Evolutionary conservation across 208 protist species (phyloP).

Genomic region (Angomonas ambiguus): DNA sequence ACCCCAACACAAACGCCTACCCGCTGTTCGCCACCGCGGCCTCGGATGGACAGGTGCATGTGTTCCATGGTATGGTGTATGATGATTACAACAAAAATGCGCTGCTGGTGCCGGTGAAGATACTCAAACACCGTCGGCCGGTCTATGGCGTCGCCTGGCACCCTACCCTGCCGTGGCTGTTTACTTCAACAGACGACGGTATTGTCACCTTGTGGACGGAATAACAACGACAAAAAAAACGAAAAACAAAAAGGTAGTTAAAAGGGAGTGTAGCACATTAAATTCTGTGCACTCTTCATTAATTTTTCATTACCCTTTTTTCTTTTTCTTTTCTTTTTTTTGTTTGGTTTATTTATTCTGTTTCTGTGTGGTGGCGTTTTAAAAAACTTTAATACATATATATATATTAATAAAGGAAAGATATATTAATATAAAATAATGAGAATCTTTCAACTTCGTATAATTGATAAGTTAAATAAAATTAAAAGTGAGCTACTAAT

Average conservation of each 20-base stretch:
- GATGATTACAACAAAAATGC: constrained; percentile 98
- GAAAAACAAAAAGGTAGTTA: not conserved
- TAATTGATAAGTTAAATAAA: constrained; percentile 3
- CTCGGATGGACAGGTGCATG: constrained; percentile 94
- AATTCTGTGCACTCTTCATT: no score
- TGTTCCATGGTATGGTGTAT: constrained; percentile 95
- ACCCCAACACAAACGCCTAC: constrained; percentile 85
- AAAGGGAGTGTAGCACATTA: not conserved
- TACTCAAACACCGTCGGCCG: constrained; percentile 92
- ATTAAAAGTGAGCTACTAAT: not conserved
- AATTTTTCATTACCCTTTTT: constrained; percentile 6
- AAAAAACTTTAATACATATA: not conserved
- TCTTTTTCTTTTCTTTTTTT: not conserved
- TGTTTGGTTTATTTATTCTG: not conserved
- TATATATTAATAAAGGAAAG: not conserved
- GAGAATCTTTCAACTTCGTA: not conserved
- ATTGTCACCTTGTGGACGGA: constrained; percentile 92
- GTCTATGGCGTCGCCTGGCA: constrained; percentile 95
- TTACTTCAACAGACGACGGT: constrained; percentile 96
- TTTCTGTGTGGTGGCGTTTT: constrained; percentile 2
- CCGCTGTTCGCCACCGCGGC: constrained; percentile 96
- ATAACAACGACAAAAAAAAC: constrained; percentile 20
- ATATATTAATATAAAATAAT: constrained; percentile 3
- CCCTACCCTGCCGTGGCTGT: constrained; percentile 98
- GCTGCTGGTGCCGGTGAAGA: constrained; percentile 99